Conservation (phyloP, 345 rosid species). For the Eucalyptus marginata region DNA sequence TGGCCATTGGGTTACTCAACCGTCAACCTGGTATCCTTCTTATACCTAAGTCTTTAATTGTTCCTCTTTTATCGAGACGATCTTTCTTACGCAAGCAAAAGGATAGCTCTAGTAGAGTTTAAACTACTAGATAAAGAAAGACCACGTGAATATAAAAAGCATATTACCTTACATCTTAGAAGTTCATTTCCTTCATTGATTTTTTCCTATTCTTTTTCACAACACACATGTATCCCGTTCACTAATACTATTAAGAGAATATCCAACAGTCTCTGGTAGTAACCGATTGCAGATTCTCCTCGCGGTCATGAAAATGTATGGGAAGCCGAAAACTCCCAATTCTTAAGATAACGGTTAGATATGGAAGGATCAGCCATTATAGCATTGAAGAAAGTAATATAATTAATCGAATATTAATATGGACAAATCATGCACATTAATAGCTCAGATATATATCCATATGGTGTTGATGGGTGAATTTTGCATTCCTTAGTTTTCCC, state of each 20-base stretch:
- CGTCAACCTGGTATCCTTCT: rapidly evolving
- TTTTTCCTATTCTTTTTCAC: background rate
- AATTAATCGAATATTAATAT: background rate
- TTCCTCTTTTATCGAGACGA: no score
- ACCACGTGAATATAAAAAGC: no score
- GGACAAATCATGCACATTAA: background rate
- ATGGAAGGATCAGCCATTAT: background rate
- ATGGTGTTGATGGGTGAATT: background rate
- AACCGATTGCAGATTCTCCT: background rate
- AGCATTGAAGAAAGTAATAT: background rate
- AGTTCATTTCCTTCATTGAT: background rate
- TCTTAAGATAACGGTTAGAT: background rate
- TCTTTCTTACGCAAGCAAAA: no score
- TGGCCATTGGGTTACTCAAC: background rate
- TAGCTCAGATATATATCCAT: background rate
- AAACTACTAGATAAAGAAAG: background rate
- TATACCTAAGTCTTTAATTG: no score
- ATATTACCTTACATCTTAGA: background rate
- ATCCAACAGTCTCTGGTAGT: background rate
- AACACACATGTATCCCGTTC: background rate
- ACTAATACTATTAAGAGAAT: background rate
- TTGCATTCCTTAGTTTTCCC: background rate
- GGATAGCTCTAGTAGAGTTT: background rate
- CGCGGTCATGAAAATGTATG: background rate
- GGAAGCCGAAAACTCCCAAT: background rate